These are phyloP conservation scores for Cryptococcus sp. DNA, from an alignment of 1,284 basidiomycete genomes.

Conservation along the genomic window DNA sequence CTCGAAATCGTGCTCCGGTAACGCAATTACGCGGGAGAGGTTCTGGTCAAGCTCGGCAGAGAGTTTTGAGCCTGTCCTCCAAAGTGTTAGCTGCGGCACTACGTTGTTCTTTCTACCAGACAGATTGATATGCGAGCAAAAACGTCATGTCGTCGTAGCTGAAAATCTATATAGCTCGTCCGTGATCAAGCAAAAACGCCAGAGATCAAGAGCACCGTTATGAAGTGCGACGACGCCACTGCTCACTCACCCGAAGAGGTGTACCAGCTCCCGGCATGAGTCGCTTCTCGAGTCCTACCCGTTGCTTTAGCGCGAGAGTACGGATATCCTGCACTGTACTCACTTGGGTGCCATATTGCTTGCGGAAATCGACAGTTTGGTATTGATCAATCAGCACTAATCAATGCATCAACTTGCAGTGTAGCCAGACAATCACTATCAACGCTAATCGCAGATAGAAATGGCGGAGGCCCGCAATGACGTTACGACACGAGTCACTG, in stretches of 20 bases:
- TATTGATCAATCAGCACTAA: no score
- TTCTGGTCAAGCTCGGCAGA: conserved; percentile 65
- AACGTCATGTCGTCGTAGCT: no score
- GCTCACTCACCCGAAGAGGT: conserved; percentile 63
- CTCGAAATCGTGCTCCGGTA: conserved; percentile 56
- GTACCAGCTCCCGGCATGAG: conserved; percentile 93
- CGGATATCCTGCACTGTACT: neutral
- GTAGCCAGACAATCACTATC: no score
- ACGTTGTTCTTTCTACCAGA: no score
- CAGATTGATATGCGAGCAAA: no score
- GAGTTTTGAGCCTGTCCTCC: conserved; percentile 60
- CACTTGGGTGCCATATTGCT: conserved; percentile 6
- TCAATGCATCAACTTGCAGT: no score
- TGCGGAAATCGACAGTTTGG: no score
- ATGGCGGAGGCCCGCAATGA: no score
- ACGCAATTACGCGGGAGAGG: conserved; percentile 63
- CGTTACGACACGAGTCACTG: no score
- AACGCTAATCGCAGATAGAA: no score
- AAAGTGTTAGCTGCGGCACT: conserved; percentile 20
- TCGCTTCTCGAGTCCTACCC: conserved; percentile 59
- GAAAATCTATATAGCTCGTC: no score
- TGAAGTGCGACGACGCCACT: neutral
- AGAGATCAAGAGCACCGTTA: neutral
- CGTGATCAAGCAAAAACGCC: no score
- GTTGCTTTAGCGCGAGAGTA: neutral